Conservation (phyloP, 495 filamentous ascomycete species). For the Penicillium ucsense region DNA sequence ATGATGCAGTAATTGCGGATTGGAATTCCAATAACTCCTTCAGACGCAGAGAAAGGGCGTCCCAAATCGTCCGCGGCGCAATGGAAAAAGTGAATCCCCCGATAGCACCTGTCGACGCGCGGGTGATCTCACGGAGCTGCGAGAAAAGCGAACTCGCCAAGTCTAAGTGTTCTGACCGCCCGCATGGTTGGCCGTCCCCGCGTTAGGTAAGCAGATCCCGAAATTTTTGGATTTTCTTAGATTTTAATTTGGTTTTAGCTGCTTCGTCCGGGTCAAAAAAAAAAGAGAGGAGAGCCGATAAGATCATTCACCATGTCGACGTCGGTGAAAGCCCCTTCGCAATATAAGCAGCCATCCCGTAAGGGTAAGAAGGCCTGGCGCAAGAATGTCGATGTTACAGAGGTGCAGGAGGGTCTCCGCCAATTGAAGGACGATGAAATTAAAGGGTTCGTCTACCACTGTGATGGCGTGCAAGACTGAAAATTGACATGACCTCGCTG, state of each 20-base stretch:
- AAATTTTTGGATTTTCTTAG: slow-evolving; percentile 21
- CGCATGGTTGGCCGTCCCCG: slow-evolving; percentile 15
- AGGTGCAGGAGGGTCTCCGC: slow-evolving; percentile 75
- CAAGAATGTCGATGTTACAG: slow-evolving; percentile 89
- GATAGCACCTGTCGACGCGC: slow-evolving; percentile 10
- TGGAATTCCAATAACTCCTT: not conserved
- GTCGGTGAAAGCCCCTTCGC: slow-evolving; percentile 38
- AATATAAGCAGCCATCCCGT: slow-evolving; percentile 74
- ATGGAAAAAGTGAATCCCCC: slow-evolving; percentile 10
- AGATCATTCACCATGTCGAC: slow-evolving; percentile 28
- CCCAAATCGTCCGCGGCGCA: slow-evolving; percentile 3
- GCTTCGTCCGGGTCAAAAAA: slow-evolving; percentile 2
- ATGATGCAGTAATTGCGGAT: slow-evolving; percentile 35
- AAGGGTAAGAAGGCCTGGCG: slow-evolving; percentile 99
- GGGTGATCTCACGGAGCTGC: slow-evolving; percentile 7
- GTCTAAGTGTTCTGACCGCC: slow-evolving; percentile 12
- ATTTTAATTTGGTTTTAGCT: slow-evolving; percentile 7
- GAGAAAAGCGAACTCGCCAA: slow-evolving; percentile 17
- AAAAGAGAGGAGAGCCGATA: slow-evolving; percentile 22
- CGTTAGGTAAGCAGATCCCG: slow-evolving; percentile 29
- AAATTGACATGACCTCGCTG: not conserved
- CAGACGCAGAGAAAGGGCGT: not conserved
- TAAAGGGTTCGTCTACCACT: slow-evolving; percentile 52
- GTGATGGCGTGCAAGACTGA: not conserved
- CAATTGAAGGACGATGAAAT: slow-evolving; percentile 79